Evolutionary conservation across 139 green algal genomes (phyloP), one percentile per base, ranked within the genome.

Genomic region (Auxenochlorella pyrenoidosa): DNA sequence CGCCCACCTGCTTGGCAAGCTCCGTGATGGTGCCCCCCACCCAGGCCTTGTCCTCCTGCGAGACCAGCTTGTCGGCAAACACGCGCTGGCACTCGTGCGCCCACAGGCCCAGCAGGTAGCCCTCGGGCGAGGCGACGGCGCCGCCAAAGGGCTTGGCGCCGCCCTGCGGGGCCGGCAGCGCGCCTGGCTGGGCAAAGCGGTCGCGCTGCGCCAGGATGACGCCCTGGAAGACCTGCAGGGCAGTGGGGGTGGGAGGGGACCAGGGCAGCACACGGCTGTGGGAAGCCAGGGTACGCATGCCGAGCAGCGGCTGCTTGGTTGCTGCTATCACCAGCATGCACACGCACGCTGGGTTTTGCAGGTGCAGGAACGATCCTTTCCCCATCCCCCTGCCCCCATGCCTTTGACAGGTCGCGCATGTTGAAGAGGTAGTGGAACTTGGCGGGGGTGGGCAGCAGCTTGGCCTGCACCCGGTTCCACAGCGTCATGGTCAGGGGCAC

Each of bases 351-450:
- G n/a, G n/a, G n/a, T n/a, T n/a, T 68, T 68, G 59, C 59, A 68
- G 5, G 10, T 68, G 8, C 22, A 68, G 59, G 21, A 3, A 5
- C 47, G 8, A 54, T 40, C 22, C 75, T 65, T 36, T 51, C 13
- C 41, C 16, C 6, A 5, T 32, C 30, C 21, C 18, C 54, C 54
- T 26, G 30, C n/a, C 79, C 30, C 13, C 96, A 96, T 13, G 98
- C 96, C 91, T 97, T 97, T 68, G 94, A 97, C 58, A 99, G 92
- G 92, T 99, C 97, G 30, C 96, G 93, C 94, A 99, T 96, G 92
- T 97, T 98, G 95, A 99, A 99, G 5, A 96, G 89, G 92, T 99
- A 99, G 93, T 99, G 97, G 90, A 98, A 98, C 91, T 98, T 98
- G 87, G 96, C 95, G 18, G 97, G 97, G 51, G 97, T 98, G 65